phyloP scores from a whole-genome alignment of 2,329 filamentous ascomycete species.

The Coniella vitis region DNA sequence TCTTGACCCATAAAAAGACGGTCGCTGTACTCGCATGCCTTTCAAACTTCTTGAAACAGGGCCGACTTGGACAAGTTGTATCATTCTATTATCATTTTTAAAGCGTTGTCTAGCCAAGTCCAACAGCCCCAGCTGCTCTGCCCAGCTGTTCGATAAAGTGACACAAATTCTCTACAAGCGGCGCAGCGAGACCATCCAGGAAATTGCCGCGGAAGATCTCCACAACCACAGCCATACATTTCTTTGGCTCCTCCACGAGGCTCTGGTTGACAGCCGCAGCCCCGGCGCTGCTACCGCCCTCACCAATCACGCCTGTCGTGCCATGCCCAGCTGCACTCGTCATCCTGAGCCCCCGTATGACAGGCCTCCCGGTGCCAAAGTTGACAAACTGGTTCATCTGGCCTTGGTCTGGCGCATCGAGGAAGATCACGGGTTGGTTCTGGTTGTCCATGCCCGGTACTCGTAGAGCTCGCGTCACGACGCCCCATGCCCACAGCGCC shows the following conservation, averaged over 20 bases:
- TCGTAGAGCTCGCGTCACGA: constrained; percentile 40
- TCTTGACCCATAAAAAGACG: too few species aligned
- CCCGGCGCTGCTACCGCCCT: constrained; percentile 1
- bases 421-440: constrained; percentile 37
- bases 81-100: background rate
- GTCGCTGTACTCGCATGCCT: too few species aligned
- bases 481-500: constrained; percentile 63
- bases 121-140: constrained; percentile 37
- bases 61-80: too few species aligned
- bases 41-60: too few species aligned
- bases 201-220: constrained; percentile 51
- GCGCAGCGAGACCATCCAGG: constrained; percentile 39
- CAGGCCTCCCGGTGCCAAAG: constrained; percentile 47
- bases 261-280: constrained; percentile 27
- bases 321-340: constrained; percentile 12
- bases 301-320: background rate
- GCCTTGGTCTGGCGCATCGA: constrained; percentile 50
- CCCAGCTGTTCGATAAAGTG: constrained; percentile 56
- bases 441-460: constrained; percentile 23
- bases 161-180: constrained; percentile 62
- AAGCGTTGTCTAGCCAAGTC: constrained; percentile 18
- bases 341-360: constrained; percentile 33
- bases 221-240: constrained; percentile 52
- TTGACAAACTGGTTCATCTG: constrained; percentile 50
- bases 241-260: constrained; percentile 47